Evolutionary conservation across 441 rosid genomes (phyloP).

Genomic region (Sinapis alba): DNA sequence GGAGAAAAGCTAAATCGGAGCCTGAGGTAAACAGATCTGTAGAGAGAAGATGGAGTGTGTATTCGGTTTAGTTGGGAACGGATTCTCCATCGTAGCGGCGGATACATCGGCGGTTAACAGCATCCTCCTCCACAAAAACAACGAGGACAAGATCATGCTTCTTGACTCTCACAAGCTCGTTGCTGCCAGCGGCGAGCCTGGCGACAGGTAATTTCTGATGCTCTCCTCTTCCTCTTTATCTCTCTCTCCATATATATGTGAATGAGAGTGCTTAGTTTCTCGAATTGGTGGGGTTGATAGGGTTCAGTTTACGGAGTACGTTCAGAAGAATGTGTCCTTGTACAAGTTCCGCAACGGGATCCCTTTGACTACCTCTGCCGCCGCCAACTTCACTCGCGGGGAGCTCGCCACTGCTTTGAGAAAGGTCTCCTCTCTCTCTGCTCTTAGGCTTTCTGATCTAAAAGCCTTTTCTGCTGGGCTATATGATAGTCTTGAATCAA

Average conservation of each 20-base stretch:
- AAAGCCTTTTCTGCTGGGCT: neutral
- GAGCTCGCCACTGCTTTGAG: constrained; percentile 95
- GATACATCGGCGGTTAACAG: constrained; percentile 96
- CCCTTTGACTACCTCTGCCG: constrained; percentile 57
- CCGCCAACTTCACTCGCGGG: constrained; percentile 87
- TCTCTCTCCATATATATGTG: neutral
- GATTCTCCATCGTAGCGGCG: constrained; percentile 77
- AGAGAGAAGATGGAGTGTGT: neutral
- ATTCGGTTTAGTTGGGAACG: constrained; percentile 61
- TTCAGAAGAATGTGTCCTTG: constrained; percentile 91
- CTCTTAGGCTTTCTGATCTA: neutral
- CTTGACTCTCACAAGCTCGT: constrained; percentile 89
- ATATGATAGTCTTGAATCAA: too few relatives aligned
- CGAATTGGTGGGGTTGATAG: constrained; percentile 12
- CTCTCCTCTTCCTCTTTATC: neutral
- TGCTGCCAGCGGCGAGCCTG: neutral
- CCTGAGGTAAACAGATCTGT: too few relatives aligned
- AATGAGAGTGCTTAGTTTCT: neutral
- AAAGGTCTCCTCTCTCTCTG: constrained; percentile 53
- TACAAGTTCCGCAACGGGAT: constrained; percentile 32
- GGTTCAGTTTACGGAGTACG: constrained; percentile 4
- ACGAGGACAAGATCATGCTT: constrained; percentile 96
- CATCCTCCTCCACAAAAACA: constrained; percentile 86
- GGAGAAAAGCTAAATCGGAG: too few relatives aligned
- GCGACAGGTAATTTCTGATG: neutral